Base-by-base conservation (phyloP, 2,329 filamentous ascomycete genomes). In the Amesomyces nigricolor region DNA sequence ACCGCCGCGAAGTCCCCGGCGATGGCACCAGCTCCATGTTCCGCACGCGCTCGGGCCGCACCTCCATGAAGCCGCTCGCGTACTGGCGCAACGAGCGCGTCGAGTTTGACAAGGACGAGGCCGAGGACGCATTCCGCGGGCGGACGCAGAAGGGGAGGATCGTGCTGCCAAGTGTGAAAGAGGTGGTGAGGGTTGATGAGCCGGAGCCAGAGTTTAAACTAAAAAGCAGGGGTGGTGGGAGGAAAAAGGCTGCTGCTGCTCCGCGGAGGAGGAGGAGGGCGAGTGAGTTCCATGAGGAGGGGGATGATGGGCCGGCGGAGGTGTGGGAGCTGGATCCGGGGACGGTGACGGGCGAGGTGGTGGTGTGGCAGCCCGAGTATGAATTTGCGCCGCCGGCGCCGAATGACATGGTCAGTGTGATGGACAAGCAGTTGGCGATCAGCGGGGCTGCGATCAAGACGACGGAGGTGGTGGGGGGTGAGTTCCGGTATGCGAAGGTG, bases 401-500 rank as follows among this genome's bases (percentile, higher is more conserved):
- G 14, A 78, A 80, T 53, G 81, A 84, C 59, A 70, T 78, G 47
- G 74, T 81, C 46, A 78, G 78, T 50, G 70, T 82, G 47, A 72
- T 72, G 11, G 75, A 80, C 32, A 77, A 83, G 51, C 76, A 80
- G 54, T 72, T 85, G 32, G 82, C 82, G 45, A 73, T 86, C 53
- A 77, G 76, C 51, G 77, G 75, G 53, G 70, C 74, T 6, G 79
- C 80, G 2, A 79, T 86, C 51, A 72, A 81, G 61, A 81, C 81
- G 22, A 74, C 75, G 22, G 78, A 82, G 56, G 82, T 85, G 59
- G 77, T 77, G 52, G 77, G 80, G 65, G 86, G 86, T 16, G 83
- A 83, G 3, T 97, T 97, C 77, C 82, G 83, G 54, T 97, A 95
- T 68, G 88, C 89, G 35, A 97, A 96, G 75, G 87, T 92, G 58